Percentiles rank a stretch among this genome's conserved stretches.
phyloP scores from a whole-genome alignment of 192 early-diverging fungal species.

The Dimargaris verticillata region DNA sequence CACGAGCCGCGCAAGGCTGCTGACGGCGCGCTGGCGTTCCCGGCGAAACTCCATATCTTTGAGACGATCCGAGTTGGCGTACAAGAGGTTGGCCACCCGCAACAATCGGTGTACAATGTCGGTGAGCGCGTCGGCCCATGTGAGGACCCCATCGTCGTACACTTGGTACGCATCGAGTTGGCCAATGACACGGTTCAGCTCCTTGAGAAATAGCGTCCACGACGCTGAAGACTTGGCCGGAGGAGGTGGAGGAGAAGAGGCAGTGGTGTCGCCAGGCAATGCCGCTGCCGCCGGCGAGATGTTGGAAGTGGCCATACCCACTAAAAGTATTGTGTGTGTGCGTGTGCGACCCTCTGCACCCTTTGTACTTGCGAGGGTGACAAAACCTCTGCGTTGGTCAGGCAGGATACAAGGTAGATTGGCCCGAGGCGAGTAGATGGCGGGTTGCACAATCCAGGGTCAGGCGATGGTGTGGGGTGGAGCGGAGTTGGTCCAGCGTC shows the following conservation, averaged over 20 bases:
- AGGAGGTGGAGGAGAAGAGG: background rate
- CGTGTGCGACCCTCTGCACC: too few relatives aligned
- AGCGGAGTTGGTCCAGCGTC: too few relatives aligned
- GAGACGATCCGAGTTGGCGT: constrained; percentile 10
- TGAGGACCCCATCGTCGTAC: background rate
- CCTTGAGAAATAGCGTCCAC: constrained; percentile 2
- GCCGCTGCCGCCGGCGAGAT: too few relatives aligned
- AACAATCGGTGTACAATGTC: constrained; percentile 8
- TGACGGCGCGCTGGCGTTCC: constrained; percentile 10
- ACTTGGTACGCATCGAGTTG: background rate
- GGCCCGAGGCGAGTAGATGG: too few relatives aligned
- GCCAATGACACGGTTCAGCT: constrained; percentile 8
- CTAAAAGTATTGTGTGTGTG: too few relatives aligned
- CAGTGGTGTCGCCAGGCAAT: too few relatives aligned
- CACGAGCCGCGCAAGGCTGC: constrained; percentile 9
- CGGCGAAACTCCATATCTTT: constrained; percentile 6
- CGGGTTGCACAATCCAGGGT: too few relatives aligned
- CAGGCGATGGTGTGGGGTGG: too few relatives aligned
- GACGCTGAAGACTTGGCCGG: background rate
- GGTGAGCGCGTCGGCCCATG: constrained; percentile 9
- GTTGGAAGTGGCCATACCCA: too few relatives aligned
- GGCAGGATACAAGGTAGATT: too few relatives aligned
- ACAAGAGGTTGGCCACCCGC: constrained; percentile 7
- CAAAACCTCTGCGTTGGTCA: too few relatives aligned
- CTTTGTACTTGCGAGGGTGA: too few relatives aligned